phyloP scores from a whole-genome alignment of 352 stramenopile species.

The Sclerospora graminicola region DNA sequence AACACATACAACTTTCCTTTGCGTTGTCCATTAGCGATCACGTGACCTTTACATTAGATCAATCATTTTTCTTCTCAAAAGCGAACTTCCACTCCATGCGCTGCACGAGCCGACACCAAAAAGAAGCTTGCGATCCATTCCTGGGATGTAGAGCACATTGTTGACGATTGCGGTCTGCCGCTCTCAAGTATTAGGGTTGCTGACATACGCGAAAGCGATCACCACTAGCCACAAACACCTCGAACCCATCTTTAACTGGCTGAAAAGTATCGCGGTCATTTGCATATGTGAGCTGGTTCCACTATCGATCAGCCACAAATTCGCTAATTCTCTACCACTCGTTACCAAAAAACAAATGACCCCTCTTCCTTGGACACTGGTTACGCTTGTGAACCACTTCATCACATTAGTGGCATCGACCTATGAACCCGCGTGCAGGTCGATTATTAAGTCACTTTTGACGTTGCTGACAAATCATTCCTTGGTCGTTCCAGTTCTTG shows the following conservation, averaged over 20 bases:
- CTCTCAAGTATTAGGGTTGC: neutral
- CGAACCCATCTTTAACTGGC: neutral
- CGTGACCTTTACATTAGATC: neutral
- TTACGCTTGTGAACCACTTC: neutral
- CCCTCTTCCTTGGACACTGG: neutral
- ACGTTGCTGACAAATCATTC: neutral
- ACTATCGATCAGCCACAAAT: conserved; percentile 3
- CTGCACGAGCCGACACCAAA: neutral
- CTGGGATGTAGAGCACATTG: neutral
- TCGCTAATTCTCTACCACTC: too few relatives aligned
- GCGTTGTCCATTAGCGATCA: neutral
- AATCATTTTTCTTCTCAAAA: neutral
- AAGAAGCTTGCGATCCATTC: neutral
- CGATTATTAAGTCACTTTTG: neutral
- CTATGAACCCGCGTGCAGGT: neutral
- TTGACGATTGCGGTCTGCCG: neutral
- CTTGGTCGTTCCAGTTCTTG: neutral
- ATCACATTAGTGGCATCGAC: neutral
- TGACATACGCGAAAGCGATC: neutral
- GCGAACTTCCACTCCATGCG: neutral
- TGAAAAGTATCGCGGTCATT: neutral
- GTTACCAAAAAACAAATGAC: neutral
- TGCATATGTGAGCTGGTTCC: conserved; percentile 2
- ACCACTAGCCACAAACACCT: neutral
- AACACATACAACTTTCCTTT: neutral